Evolutionary conservation across 2,329 filamentous ascomycete species (phyloP), one percentile per base, ranked within the genome.

Genomic region (Venturia aucupariae): DNA sequence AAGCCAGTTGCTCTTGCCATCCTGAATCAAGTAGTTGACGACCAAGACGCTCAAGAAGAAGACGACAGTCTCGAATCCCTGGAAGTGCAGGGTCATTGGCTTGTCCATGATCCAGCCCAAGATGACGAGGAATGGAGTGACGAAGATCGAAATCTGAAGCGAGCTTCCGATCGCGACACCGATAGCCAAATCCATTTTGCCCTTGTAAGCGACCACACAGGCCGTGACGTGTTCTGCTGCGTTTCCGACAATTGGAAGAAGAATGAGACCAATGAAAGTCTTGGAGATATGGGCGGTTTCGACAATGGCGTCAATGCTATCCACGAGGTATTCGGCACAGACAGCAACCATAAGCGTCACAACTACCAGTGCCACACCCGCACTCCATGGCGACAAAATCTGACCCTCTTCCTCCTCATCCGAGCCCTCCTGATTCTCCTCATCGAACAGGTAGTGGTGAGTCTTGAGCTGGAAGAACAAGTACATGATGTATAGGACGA

Each of bases 1-100:
- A 15, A 95, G 83, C 70, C 94, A 95, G 72, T 95, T 95, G 73
- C 87, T 91, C 73, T 91, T 84, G 13, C 90, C 90, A 71, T 95
- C 91, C 66, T 93, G 79, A 60, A 95, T 90, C 66, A 95, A 77
- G 73, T 94, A 95, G 76, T 93, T 94, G 75, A 93, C 90, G 67
- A 95, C 91, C 68, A 95, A 86, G 8, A 91, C 87, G 62, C 86
- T 89, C 62, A 93, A 85, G 75, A 95, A 95, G 71, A 95, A 83
- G 65, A 88, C 90, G 27, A 94, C 89, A 0, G 90, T 95, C 81
- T 95, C 90, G 75, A 95, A 96, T 60, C 91, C 82, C 66, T 90
- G 90, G 75, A 95, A 95, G 78, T 93, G 92, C 41, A 95, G 81
- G 35, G 88, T 80, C 81, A 83, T 83, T 59, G 77, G 75, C 67